A percentile compares a stretch with the other conserved stretches of the same genome.
Conservation (phyloP, 2,329 filamentous ascomycete species). For the Scleromitrula shiraiana region DNA sequence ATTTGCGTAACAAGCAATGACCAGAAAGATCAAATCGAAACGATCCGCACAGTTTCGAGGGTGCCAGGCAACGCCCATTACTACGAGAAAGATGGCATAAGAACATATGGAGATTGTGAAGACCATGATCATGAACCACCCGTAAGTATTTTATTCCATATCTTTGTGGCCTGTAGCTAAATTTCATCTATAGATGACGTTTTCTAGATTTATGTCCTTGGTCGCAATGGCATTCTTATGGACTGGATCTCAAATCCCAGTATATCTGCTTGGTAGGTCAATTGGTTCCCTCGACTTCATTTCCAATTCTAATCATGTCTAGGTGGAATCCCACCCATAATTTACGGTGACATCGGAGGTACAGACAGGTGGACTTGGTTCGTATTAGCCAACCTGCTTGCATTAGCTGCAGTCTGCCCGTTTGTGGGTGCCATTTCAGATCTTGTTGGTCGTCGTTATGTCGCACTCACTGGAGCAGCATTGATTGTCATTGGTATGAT, state of each 20-base stretch:
- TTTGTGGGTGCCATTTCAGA: constrained; percentile 62
- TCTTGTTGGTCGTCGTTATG: constrained; percentile 52
- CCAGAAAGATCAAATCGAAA: no score
- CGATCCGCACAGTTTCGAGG: no score
- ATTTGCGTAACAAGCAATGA: no score
- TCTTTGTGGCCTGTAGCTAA: constrained; percentile 45
- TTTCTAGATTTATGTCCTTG: constrained; percentile 52
- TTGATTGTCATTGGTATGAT: constrained; percentile 52
- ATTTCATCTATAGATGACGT: constrained; percentile 36
- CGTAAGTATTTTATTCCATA: constrained; percentile 32
- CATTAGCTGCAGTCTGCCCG: constrained; percentile 48
- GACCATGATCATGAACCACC: constrained; percentile 40
- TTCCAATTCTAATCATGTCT: no score
- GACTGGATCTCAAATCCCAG: constrained; percentile 53
- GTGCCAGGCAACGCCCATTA: constrained; percentile 21
- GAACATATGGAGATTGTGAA: constrained; percentile 39
- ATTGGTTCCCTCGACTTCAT: no score
- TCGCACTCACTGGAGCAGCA: constrained; percentile 45
- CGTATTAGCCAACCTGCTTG: constrained; percentile 43
- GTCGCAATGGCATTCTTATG: constrained; percentile 52
- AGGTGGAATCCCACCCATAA: constrained; percentile 42
- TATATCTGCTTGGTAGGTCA: constrained; percentile 46
- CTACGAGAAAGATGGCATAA: constrained; percentile 28
- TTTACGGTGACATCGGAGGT: constrained; percentile 52
- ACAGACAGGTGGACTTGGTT: constrained; percentile 31